Conservation (phyloP, 495 filamentous ascomycete genomes). For the Hypomontagnella submonticulosa region DNA sequence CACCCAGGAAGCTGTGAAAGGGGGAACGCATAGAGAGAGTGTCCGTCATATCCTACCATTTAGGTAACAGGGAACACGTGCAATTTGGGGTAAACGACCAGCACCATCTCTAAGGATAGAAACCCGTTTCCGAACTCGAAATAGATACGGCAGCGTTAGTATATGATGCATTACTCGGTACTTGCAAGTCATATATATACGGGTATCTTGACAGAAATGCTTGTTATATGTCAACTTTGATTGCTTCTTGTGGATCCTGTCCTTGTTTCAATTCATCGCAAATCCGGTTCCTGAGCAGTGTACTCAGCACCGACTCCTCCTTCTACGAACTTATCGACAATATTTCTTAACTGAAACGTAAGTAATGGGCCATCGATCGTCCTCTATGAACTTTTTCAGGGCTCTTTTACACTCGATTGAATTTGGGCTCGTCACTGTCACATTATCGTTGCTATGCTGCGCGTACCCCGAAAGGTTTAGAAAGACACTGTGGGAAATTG, state of each 20-base stretch:
- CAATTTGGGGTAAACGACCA: no score
- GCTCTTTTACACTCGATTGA: background rate
- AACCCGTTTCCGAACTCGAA: no score
- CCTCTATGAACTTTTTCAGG: background rate
- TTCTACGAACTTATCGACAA: no score
- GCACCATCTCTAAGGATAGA: no score
- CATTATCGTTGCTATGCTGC: slow-evolving; percentile 25
- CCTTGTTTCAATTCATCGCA: no score
- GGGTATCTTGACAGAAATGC: no score
- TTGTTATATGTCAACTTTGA: no score
- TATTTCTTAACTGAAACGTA: background rate
- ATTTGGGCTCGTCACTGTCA: slow-evolving; percentile 11
- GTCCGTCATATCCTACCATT: background rate
- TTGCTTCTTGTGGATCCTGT: background rate
- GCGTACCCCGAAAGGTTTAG: slow-evolving; percentile 35
- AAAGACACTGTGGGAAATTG: slow-evolving; percentile 40
- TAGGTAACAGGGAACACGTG: background rate
- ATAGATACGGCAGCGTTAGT: no score
- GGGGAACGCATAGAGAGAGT: background rate
- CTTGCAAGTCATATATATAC: no score
- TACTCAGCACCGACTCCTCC: no score
- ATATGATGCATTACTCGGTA: no score
- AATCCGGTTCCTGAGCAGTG: background rate
- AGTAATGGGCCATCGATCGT: background rate
- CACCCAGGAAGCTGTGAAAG: background rate